Percentiles rank a stretch among this genome's conserved stretches.
Conservation (phyloP, 352 stramenopile species). For the Albugo laibachii region DNA sequence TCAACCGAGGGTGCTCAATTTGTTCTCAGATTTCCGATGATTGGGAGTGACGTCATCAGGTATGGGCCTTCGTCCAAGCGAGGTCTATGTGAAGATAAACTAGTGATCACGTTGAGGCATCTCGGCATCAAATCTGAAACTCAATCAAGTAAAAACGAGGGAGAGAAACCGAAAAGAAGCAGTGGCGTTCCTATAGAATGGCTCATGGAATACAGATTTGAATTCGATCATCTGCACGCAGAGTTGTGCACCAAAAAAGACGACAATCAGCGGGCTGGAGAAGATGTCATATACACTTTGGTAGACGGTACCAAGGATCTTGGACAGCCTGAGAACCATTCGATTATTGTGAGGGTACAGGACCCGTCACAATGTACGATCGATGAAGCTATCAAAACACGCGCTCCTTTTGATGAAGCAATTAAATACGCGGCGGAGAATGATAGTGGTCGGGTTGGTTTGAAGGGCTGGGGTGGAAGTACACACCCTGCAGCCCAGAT, state of each 20-base stretch:
- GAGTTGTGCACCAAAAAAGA: constrained; percentile 24
- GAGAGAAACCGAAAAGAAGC: too few relatives aligned
- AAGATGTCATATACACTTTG: too few relatives aligned
- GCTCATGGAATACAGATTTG: constrained; percentile 40
- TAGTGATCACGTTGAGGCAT: constrained; percentile 42
- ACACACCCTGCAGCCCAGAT: constrained; percentile 30
- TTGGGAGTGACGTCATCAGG: constrained; percentile 62
- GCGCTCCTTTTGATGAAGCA: not conserved
- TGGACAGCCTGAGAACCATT: constrained; percentile 19
- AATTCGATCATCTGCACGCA: constrained; percentile 28
- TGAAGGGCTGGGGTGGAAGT: constrained; percentile 68
- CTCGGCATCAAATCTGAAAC: constrained; percentile 16
- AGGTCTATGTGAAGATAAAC: constrained; percentile 61
- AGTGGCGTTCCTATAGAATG: constrained; percentile 16
- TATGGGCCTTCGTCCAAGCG: constrained; percentile 59
- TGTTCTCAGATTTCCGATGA: constrained; percentile 64
- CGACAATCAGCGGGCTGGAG: constrained; percentile 24
- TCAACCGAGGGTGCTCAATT: constrained; percentile 53
- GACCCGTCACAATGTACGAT: constrained; percentile 48
- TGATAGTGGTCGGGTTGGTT: constrained; percentile 46
- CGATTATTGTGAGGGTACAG: constrained; percentile 2
- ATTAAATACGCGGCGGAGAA: constrained; percentile 25
- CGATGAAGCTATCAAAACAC: constrained; percentile 13
- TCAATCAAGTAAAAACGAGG: too few relatives aligned
- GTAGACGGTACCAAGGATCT: constrained; percentile 1